These are phyloP conservation scores for Globisporangium irregulare DNA, from an alignment of 352 stramenopile genomes.

Conservation along the genomic window DNA sequence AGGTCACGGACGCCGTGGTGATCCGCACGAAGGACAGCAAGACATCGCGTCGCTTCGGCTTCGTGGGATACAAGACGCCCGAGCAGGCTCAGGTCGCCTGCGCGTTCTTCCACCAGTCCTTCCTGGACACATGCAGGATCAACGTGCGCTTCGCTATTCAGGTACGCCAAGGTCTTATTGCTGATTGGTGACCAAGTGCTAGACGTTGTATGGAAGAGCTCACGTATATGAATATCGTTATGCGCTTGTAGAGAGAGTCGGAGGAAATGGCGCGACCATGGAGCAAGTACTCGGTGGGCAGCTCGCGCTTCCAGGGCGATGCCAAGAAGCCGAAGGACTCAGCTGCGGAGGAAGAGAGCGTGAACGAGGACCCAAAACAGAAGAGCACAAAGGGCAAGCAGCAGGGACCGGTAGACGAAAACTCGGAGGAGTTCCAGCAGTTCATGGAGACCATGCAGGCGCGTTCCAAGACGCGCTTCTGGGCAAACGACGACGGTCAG, in stretches of 20 bases:
- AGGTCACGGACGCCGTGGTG: slow-evolving; percentile 89
- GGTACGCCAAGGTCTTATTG: slow-evolving; percentile 22
- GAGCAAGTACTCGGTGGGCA: slow-evolving; percentile 89
- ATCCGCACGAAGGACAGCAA: slow-evolving; percentile 88
- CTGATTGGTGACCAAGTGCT: neutral
- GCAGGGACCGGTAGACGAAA: slow-evolving; percentile 29
- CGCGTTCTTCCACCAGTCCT: slow-evolving; percentile 83
- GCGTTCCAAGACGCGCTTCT: slow-evolving; percentile 87
- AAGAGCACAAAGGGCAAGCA: slow-evolving; percentile 33
- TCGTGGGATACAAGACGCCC: slow-evolving; percentile 78
- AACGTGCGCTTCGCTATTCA: slow-evolving; percentile 80
- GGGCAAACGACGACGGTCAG: slow-evolving; percentile 88
- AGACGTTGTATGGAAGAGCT: neutral
- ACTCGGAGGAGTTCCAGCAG: slow-evolving; percentile 74
- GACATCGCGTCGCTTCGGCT: slow-evolving; percentile 81
- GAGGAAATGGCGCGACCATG: slow-evolving; percentile 69
- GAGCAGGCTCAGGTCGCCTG: slow-evolving; percentile 54
- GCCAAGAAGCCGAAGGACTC: slow-evolving; percentile 28
- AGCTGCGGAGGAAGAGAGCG: neutral
- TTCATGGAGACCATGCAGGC: slow-evolving; percentile 91
- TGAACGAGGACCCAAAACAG: slow-evolving; percentile 18
- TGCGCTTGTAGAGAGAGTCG: slow-evolving; percentile 34
- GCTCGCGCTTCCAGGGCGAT: slow-evolving; percentile 57
- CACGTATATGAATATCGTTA: slow-evolving; percentile 1
- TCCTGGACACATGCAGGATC: slow-evolving; percentile 88